A percentile compares a stretch with the other conserved stretches of the same genome.
phyloP scores from a whole-genome alignment of 495 filamentous ascomycete species.

The Aspergillus homomorphus region DNA sequence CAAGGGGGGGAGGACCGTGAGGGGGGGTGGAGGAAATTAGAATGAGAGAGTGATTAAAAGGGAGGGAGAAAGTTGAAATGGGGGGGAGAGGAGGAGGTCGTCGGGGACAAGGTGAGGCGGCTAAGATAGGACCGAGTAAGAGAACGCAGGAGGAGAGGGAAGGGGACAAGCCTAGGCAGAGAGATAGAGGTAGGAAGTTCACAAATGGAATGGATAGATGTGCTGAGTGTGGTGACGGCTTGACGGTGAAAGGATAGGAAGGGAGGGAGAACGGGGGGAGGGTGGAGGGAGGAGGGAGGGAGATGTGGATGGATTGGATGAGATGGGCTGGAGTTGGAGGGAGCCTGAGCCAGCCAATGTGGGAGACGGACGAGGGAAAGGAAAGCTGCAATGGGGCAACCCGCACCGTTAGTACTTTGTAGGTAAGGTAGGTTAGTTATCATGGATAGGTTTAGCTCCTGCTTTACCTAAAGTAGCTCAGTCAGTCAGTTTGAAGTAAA shows the following conservation, averaged over 20 bases:
- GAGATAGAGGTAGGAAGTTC: slow-evolving; percentile 19
- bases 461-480: not conserved
- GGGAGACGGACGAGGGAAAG: slow-evolving; percentile 24
- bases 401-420: slow-evolving; percentile 21
- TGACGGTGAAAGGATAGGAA: not conserved
- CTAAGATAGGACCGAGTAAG: slow-evolving; percentile 10
- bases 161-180: slow-evolving; percentile 12
- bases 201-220: slow-evolving; percentile 7
- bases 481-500: too few relatives aligned
- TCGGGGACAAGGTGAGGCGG: slow-evolving; percentile 12
- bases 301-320: slow-evolving; percentile 7
- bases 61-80: slow-evolving; percentile 19
- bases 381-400: slow-evolving; percentile 31
- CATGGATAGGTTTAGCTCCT: not conserved
- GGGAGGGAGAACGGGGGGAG: slow-evolving; percentile 5
- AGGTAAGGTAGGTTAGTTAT: too few relatives aligned
- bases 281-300: slow-evolving; percentile 19
- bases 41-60: slow-evolving; percentile 10
- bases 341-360: slow-evolving; percentile 18
- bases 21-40: slow-evolving; percentile 16
- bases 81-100: slow-evolving; percentile 11
- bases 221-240: not conserved
- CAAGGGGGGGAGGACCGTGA: slow-evolving; percentile 11
- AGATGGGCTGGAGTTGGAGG: too few relatives aligned
- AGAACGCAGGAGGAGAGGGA: not conserved